Evolutionary conservation across 768 basidiomycete genomes (phyloP).

Genomic region (Mycena kentingensis): DNA sequence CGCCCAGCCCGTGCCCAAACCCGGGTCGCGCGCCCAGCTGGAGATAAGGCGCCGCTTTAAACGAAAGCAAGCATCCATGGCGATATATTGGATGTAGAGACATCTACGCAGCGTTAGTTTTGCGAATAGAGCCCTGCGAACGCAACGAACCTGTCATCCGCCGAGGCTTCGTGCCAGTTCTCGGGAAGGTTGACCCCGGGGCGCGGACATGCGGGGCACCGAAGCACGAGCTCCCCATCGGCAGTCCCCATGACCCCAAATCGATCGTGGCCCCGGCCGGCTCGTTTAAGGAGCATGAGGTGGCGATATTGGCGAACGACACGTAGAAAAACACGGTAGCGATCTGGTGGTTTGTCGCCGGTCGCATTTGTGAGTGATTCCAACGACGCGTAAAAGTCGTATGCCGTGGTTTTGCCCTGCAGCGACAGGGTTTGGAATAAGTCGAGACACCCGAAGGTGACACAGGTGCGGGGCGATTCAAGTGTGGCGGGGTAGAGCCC

Average conservation of each 20-base stretch:
- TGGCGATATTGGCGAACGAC: conserved; percentile 6
- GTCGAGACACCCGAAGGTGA: conserved; percentile 6
- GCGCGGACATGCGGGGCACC: conserved; percentile 24
- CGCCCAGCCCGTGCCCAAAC: too few relatives aligned
- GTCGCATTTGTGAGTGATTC: conserved; percentile 14
- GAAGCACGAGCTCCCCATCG: conserved; percentile 14
- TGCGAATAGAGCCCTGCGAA: neutral
- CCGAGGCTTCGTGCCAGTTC: conserved; percentile 11
- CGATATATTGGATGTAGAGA: too few relatives aligned
- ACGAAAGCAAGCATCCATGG: conserved; percentile 1
- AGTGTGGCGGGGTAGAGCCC: conserved; percentile 34
- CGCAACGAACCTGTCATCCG: too few relatives aligned
- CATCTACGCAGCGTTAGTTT: neutral
- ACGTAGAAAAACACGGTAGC: conserved; percentile 2
- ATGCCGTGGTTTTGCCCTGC: conserved; percentile 14
- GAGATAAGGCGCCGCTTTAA: conserved; percentile 2
- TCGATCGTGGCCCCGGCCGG: neutral
- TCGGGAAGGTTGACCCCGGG: conserved; percentile 19
- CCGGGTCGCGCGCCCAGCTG: neutral
- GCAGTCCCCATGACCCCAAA: neutral
- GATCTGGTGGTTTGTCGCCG: neutral
- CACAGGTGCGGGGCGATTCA: neutral
- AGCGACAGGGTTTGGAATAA: conserved; percentile 5
- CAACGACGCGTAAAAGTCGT: conserved; percentile 17
- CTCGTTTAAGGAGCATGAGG: conserved; percentile 8